Conservation (phyloP, 2,329 filamentous ascomycete species). For the Colletotrichum noveboracense region DNA sequence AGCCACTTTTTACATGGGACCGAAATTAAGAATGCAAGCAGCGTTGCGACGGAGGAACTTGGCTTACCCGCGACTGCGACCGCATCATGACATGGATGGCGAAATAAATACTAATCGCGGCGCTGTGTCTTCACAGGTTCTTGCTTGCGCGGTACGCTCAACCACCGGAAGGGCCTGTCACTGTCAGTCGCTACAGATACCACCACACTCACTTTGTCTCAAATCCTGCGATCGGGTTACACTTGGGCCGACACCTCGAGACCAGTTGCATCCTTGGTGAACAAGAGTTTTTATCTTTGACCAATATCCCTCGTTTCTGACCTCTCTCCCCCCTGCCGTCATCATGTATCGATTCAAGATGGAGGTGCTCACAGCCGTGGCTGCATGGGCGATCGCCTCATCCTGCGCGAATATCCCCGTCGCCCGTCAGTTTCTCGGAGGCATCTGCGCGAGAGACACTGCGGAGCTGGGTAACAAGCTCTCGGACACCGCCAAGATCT, state of each 20-base stretch:
- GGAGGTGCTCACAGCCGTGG: slow-evolving; percentile 29
- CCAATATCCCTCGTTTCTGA: neutral
- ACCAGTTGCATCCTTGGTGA: neutral
- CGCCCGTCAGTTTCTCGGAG: slow-evolving; percentile 9
- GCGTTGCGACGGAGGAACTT: neutral
- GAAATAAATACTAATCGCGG: neutral
- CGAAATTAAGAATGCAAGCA: neutral
- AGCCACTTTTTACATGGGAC: neutral
- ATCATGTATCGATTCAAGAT: slow-evolving; percentile 19
- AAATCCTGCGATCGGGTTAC: neutral
- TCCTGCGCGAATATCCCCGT: slow-evolving; percentile 23
- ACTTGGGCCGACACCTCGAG: neutral
- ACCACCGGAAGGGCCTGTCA: neutral
- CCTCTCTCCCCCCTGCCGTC: neutral
- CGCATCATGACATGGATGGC: neutral
- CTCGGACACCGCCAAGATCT: slow-evolving; percentile 45
- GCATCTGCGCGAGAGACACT: slow-evolving; percentile 22
- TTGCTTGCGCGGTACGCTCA: neutral
- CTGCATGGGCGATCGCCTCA: slow-evolving; percentile 29
- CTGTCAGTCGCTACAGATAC: neutral
- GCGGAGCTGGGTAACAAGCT: slow-evolving; percentile 33
- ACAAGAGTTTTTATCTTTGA: neutral
- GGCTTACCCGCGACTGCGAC: neutral
- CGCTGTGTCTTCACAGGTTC: neutral
- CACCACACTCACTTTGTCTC: neutral